Evolutionary conservation across 2,329 filamentous ascomycete genomes (phyloP), one percentile per base, ranked within the genome.

Genomic region (Colletotrichum horii): DNA sequence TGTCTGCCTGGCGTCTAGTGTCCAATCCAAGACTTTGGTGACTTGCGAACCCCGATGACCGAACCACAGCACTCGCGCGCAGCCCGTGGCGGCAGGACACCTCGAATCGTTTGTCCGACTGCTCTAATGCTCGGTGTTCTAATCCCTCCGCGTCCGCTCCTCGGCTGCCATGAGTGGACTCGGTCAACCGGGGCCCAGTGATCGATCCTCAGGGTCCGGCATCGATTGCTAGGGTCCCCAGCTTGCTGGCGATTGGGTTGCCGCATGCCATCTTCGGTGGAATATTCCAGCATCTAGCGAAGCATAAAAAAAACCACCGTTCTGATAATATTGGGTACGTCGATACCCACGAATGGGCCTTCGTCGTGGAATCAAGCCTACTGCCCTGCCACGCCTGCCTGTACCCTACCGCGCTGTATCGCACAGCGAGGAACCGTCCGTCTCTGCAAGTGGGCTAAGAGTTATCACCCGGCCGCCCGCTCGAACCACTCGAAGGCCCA

Each of bases 111-210:
- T 68, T 38, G 58, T 73, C 73, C 26, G 64, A 64, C n/a, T 36
- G 56, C 61, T 24, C 5, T 19, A 28, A 52, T 48, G 22, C 28
- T 75, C 74, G 74, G 74, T 38, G 36, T 73, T 75, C 32, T 26
- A 75, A 73, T 75, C 74, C 64, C 22, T 75, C 70, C 74, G 74
- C 70, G 70, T 75, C 64, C 74, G 74, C 74, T 48, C 28, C 22
- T 69, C 70, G 70, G 56, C 72, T 28, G 58, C 48, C 8, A 26
- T 22, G 28, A 68, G 58, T 22, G 64, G 64, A 22, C 15, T 61
- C 36, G 36, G 30, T 30, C 15, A 43, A 15, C 38, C 11, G 55
- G 32, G 38, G 16, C 12, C n/a, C 30, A 34, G 32, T 22, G 65
- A 75, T 75, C 70, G 74, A 75, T 73, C 15, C 56, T 58, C n/a